Conservation (phyloP, 345 rosid genomes). For the Eucalyptus grandis region DNA sequence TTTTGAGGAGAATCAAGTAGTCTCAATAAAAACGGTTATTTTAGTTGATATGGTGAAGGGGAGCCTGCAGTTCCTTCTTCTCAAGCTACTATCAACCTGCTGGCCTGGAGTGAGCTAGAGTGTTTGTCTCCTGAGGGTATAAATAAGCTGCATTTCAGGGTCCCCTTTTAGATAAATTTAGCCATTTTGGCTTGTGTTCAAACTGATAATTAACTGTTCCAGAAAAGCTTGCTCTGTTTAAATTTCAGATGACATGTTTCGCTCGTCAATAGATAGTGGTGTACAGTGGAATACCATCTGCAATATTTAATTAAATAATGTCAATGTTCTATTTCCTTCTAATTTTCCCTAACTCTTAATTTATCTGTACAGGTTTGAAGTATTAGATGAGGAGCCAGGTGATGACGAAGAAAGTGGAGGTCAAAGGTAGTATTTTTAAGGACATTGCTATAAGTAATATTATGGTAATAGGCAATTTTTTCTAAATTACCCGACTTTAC, state of each 20-base stretch:
- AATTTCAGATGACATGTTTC: neutral
- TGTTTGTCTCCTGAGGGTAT: neutral
- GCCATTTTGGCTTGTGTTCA: neutral
- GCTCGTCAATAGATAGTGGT: neutral
- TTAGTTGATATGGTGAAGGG: neutral
- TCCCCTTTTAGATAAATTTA: neutral
- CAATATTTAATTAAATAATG: neutral
- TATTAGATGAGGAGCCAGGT: constrained; percentile 94
- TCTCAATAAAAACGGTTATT: neutral
- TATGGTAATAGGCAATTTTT: neutral
- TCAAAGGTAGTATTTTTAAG: constrained; percentile 39
- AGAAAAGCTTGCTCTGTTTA: neutral
- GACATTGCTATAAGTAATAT: neutral
- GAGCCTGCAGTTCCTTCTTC: neutral
- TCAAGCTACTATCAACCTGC: neutral
- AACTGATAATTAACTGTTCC: neutral
- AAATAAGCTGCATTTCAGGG: neutral
- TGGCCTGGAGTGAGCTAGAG: neutral
- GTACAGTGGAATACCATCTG: neutral
- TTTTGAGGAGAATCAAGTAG: neutral
- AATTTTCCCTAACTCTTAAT: neutral
- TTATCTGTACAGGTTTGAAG: constrained; percentile 55
- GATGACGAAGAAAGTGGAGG: constrained; percentile 85
- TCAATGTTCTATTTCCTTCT: neutral
- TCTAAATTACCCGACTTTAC: neutral